Evolutionary conservation across 2,329 filamentous ascomycete genomes (phyloP).

Genomic region (Parafenestella ontariensis): DNA sequence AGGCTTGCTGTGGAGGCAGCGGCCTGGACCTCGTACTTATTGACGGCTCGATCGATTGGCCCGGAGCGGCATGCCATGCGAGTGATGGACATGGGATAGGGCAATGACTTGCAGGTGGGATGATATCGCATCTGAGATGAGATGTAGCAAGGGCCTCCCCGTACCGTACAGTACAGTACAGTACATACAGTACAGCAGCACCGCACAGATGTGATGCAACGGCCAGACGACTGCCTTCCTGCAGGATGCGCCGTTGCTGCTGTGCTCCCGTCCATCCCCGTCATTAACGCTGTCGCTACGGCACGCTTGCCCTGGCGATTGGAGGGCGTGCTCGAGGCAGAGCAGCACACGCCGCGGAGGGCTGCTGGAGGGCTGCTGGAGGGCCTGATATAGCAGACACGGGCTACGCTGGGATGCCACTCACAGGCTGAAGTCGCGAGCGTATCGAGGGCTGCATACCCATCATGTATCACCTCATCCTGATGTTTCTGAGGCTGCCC

Average conservation of each 20-base stretch:
- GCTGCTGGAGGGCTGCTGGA: too few species aligned
- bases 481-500: background rate
- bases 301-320: background rate
- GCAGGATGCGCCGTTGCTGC: slow-evolving; percentile 17
- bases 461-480: too few species aligned
- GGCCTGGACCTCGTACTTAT: too few species aligned
- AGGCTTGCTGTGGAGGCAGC: too few species aligned
- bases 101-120: slow-evolving; percentile 12
- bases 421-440: background rate
- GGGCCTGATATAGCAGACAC: too few species aligned
- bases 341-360: too few species aligned
- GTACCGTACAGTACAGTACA: background rate
- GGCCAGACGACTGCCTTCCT: slow-evolving; percentile 16
- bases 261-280: slow-evolving; percentile 14
- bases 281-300: slow-evolving; percentile 2
- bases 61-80: background rate
- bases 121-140: slow-evolving; percentile 2
- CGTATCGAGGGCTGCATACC: background rate
- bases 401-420: background rate
- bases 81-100: too few species aligned
- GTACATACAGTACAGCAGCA: too few species aligned
- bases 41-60: background rate
- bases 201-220: slow-evolving; percentile 9
- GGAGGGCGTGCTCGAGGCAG: slow-evolving; percentile 10
- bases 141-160: background rate